Evolutionary conservation across 108 stramenopile species (phyloP), one percentile per base, ranked within the genome.

Genomic region (Bacterosira constricta): DNA sequence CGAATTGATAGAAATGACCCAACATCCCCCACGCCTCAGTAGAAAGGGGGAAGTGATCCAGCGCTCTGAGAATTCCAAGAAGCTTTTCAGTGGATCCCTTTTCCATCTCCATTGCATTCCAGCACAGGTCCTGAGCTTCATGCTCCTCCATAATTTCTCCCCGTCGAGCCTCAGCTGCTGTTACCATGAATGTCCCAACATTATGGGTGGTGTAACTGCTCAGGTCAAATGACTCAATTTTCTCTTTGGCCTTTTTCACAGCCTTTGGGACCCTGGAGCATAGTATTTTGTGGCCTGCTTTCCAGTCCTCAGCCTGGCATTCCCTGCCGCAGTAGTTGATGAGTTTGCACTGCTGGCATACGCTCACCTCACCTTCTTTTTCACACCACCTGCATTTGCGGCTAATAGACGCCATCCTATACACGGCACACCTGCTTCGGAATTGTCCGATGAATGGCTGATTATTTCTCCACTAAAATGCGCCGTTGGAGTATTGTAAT

Each of bases 1-100:
- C 60, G 23, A 11, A 61, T 18, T 36, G 38, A 44, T 61, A 61
- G 27, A 61, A 61, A 8, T 61, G 60, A 6, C 60, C 60, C 2
- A 61, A 11, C 60, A 61, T 61, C 13, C 42, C 42, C 60, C 60
- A 61, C 26, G 60, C 60, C 39, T 61, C 60, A 6, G 60, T 61
- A 9, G 60, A 61, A 0, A 60, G 59, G 3, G 59, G 59, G 0
- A 60, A 60, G 5, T n/a, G 23, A 23, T 12, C 1, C 6, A 60
- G 36, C 5, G 36, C 59, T 8, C 26, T 4, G 13, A 60, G 34
- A 7, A 60, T 20, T 42, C 20, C 8, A 6, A 26, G 8, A 17
- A 60, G 38, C 59, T 60, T 60, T 42, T 60, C 38, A 39, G 34
- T 10, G 10, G 59, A 60, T 20, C 59, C 59, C 38, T 60, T 17